Conservation (phyloP, 2,329 filamentous ascomycete genomes). For the Fusarium vanettenii region DNA sequence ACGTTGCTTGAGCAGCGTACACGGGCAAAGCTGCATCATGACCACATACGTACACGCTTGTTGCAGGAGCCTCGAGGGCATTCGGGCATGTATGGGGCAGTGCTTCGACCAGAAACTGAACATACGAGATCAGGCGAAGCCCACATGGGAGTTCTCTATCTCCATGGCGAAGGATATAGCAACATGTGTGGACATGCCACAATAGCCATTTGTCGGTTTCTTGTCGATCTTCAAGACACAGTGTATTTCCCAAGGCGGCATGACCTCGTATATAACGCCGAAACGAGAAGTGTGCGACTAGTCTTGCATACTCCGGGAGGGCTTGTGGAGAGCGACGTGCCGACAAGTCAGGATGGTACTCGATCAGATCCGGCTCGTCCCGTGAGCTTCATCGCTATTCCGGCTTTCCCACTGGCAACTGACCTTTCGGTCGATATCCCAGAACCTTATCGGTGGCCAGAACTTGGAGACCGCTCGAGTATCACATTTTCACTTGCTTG, state of each 20-base stretch:
- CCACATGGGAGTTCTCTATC: not conserved
- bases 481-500: not conserved
- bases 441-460: not conserved
- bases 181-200: not conserved
- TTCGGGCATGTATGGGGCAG: not conserved
- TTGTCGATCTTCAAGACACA: not conserved
- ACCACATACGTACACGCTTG: not conserved
- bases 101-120: not conserved
- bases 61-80: not conserved
- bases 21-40: not conserved
- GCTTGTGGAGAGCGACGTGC: not conserved
- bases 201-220: not conserved
- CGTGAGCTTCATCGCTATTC: not conserved
- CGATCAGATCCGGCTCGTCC: not conserved
- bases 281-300: not conserved
- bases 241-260: not conserved
- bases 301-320: not conserved
- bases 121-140: not conserved
- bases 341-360: not conserved
- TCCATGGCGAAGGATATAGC: not conserved
- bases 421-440: not conserved
- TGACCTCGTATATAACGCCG: not conserved
- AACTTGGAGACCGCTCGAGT: not conserved
- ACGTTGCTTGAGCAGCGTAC: not conserved
- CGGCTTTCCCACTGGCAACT: not conserved